These are phyloP conservation scores for Curvularia sp. DNA, from an alignment of 2,329 filamentous ascomycete genomes.

Conservation along the genomic window DNA sequence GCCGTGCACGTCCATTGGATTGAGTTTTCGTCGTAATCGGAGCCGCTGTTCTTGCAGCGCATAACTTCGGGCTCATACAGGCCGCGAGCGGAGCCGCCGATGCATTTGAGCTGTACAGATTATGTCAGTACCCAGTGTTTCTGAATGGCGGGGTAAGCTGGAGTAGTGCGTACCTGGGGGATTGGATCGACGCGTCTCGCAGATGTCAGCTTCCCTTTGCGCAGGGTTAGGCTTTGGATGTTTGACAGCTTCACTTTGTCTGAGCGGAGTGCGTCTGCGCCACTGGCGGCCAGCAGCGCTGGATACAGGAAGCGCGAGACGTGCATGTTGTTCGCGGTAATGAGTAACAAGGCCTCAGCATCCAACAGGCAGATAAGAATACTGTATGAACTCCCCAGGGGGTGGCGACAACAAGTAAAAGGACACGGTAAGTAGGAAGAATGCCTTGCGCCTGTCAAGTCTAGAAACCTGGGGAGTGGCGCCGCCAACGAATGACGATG, in stretches of 20 bases:
- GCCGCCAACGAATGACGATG: conserved; percentile 15
- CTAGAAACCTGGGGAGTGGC: conserved; percentile 15
- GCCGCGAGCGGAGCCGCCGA: conserved; percentile 65
- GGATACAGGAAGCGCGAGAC: conserved; percentile 39
- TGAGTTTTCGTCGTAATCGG: conserved; percentile 80
- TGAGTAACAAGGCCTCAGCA: background rate
- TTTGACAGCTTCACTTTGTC: conserved; percentile 66
- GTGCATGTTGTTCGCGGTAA: conserved; percentile 36
- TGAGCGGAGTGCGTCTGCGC: conserved; percentile 44
- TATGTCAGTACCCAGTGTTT: conserved; percentile 16
- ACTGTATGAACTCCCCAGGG: conserved; percentile 5
- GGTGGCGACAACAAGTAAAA: conserved; percentile 32
- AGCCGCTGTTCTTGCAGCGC: conserved; percentile 87
- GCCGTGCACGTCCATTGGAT: conserved; percentile 91
- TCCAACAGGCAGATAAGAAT: background rate
- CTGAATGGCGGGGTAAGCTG: background rate
- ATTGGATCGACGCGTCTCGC: conserved; percentile 77
- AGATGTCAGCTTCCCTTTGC: conserved; percentile 70
- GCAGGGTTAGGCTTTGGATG: conserved; percentile 81
- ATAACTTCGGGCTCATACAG: conserved; percentile 80
- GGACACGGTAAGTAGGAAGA: conserved; percentile 34
- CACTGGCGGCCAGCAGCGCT: conserved; percentile 41
- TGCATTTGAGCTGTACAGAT: conserved; percentile 69
- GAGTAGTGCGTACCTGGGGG: conserved; percentile 57
- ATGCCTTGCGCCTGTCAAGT: conserved; percentile 16